Evolutionary conservation across 108 stramenopile species (phyloP), one percentile per base, ranked within the genome.

Genomic region (Discostella stelligeroides): DNA sequence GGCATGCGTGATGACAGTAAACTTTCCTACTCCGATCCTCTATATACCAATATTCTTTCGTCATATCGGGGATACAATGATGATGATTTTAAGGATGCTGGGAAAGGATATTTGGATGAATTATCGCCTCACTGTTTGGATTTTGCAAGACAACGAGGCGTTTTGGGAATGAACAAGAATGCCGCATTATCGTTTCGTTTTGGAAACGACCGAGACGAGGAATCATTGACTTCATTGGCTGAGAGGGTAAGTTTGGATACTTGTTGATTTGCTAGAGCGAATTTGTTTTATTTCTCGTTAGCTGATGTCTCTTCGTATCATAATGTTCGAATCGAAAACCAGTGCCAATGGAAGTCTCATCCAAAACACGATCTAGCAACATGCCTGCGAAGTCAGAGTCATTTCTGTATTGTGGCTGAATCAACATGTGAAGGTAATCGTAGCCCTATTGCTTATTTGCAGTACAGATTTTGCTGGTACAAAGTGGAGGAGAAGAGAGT

Each of bases 381-480:
- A n/a, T 63, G 37, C 39, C 50, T 75, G 18, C 61, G 69, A 25
- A 69, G 70, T 30, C 74, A 76, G 18, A 65, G 59, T 25, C 46
- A 39, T 49, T 79, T 69, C 62, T 68, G 55, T 41, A 75, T 69
- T 37, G 25, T 77, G n/a, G 71, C 70, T 14, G 42, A 76, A 67
- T 76, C 75, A 41, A 20, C 69, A 18, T 46, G 48, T 20, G 45
- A 27, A 30, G 20, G 11, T 7, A 40, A 58, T 40, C 13, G 34
- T 15, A 58, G 37, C 18, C 60, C 66, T 10, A 49, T 79, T 50
- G 72, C 60, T 9, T 83, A 65, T 38, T 55, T 83, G 2, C 74
- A 71, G 48, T 83, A 83, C 50, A 64, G 65, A 53, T 83, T 83
- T 55, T 75, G 69, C 54, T 83, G 82, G 82, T 83, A 80, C 70